Base-by-base conservation (phyloP, 495 filamentous ascomycete species). In the Aspergillus campestris region DNA sequence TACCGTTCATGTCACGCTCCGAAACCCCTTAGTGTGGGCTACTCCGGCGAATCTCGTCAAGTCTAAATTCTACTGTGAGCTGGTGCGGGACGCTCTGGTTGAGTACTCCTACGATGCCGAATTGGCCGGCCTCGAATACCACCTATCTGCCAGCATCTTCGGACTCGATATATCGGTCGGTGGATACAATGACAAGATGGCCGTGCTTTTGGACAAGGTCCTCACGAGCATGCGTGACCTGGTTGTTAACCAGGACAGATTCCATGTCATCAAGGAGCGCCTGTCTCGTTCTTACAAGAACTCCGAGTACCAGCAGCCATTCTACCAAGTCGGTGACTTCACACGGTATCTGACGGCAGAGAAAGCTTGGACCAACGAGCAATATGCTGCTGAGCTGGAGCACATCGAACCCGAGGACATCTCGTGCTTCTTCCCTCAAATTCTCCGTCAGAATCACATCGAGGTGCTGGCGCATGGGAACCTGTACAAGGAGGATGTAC, bases 101-200 rank as follows among this genome's bases (percentile, higher is more conserved):
- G 94, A 97, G 59, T 99, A 95, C 66, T 85, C 91, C 5, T 99
- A 99, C 52, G 89, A 96, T 60, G 92, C 92, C 11, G 92, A 97
- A 58, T 81, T 97, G 49, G 85, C 92, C 28, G 92, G 92, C 1
- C 61, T 99, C 40, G 82, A 88, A 39, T 99, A 97, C 61, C 77
- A 79, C 35, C 76, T 97, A 2, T 70, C 71, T 8, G 74, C 77
- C 13, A 83, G 84, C 52, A 74, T 74, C 1, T 67, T 81, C 39
- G 94, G 94, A 0, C 56, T 97, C 18, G 82, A 86, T 45, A 73
- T 95, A 33, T 83, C 84, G 31, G 77, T 97, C 12, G 80, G 79
- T 9, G 92, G 92, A 1, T 99, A 97, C 67, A 97, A 92, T 55
- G 92, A 97, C 65, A 99, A 97, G 72, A 80, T 99, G 62, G 67